Base-by-base conservation (phyloP, 1,139 yeast genomes). In the Candida pseudocylindracea region DNA sequence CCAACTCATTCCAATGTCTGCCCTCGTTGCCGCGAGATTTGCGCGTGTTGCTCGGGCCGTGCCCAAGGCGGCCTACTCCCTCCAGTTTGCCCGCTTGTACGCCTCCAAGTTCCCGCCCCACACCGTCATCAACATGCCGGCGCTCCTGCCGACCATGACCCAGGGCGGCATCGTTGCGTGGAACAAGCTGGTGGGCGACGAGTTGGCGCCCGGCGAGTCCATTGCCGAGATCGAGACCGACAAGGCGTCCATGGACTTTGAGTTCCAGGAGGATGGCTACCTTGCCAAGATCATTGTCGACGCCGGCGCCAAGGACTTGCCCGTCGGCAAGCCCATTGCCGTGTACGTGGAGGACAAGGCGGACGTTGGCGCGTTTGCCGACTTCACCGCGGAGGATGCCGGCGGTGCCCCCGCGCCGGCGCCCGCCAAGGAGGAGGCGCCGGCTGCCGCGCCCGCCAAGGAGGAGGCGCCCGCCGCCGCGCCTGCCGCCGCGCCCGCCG, bases 161-260 rank as follows among this genome's bases (percentile, higher is more conserved):
- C 88, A 78, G 51, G 98, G 98, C 51, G 75, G 72, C 52, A 63
- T 88, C 42, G 88, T 85, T 32, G 63, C 69, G 37, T 88, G 96
- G 96, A 67, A 72, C 49, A 85, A 83, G 60, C 57, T 67, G 34
- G 81, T 73, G 33, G 98, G 98, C 48, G 96, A 88, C 50, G 57
- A 69, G 53, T 68, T 88, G 44, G 45, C 64, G 25, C 91, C 95
- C 26, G 96, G 98, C 54, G 95, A 85, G 50, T 73, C 91, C 35
- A 69, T 88, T 44, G 95, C 94, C 36, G 98, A 88, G 56, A 76
- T 88, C 42, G 98, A 88, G 60, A 88, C 99, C 42, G 99, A 88
- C 55, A 88, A 88, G 64, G 98, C 99, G 36, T 76, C 85, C 41
- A 88, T 88, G 94, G 99, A 91, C 58, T 88, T 83, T 48, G 99